Evolutionary conservation across 495 filamentous ascomycete species (phyloP).

Genomic region (Lasiosphaeris hirsuta): DNA sequence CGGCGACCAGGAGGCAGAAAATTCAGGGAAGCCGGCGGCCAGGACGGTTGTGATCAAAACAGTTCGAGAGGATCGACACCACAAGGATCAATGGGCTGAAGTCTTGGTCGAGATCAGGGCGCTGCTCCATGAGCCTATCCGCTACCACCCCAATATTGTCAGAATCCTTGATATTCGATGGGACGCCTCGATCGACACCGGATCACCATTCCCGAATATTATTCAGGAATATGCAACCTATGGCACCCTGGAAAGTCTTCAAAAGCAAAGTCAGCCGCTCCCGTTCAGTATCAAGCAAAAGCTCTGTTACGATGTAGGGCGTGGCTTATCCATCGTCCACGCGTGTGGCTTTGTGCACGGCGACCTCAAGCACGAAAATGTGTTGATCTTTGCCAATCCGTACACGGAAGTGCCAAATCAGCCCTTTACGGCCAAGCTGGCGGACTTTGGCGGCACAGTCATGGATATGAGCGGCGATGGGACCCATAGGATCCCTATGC

Average conservation of each 20-base stretch:
- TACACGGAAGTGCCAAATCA: slow-evolving; percentile 6
- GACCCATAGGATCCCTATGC: slow-evolving; percentile 4
- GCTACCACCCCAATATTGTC: slow-evolving; percentile 21
- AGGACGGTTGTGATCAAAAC: slow-evolving; percentile 8
- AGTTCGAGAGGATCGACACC: slow-evolving; percentile 4
- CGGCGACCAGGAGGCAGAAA: not conserved
- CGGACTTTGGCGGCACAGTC: slow-evolving; percentile 15
- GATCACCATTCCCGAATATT: slow-evolving; percentile 12
- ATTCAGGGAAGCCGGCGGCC: not conserved
- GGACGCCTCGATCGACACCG: slow-evolving; percentile 10
- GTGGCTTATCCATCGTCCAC: slow-evolving; percentile 18
- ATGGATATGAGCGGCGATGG: slow-evolving; percentile 10
- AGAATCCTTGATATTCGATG: slow-evolving; percentile 17
- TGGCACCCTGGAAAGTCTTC: slow-evolving; percentile 16
- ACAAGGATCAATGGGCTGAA: slow-evolving; percentile 6
- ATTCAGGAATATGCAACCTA: slow-evolving; percentile 19
- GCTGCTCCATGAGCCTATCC: slow-evolving; percentile 14
- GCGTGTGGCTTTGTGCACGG: slow-evolving; percentile 17
- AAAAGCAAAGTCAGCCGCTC: slow-evolving; percentile 6
- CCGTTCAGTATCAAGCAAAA: slow-evolving; percentile 16
- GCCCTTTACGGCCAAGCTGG: slow-evolving; percentile 12
- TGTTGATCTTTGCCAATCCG: slow-evolving; percentile 11
- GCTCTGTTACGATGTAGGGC: slow-evolving; percentile 19
- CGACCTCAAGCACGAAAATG: slow-evolving; percentile 15
- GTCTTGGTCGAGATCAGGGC: slow-evolving; percentile 12